Percentiles rank a stretch among this genome's conserved stretches.
Conservation (phyloP, 163 green algal genomes). For the Volvox carteri region DNA sequence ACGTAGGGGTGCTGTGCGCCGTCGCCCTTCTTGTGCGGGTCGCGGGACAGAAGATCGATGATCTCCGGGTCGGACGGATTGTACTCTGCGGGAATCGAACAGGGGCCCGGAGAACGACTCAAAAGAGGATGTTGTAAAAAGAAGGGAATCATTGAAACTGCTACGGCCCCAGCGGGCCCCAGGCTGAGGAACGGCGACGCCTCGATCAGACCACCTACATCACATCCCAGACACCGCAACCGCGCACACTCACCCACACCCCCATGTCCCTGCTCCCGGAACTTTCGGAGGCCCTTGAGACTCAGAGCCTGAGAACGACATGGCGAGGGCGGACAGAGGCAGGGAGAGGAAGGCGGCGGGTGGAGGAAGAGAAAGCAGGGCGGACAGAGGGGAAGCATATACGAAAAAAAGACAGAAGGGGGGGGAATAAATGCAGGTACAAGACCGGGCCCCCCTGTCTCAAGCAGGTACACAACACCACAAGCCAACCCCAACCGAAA, state of each 20-base stretch:
- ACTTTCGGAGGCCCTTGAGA: constrained; percentile 58
- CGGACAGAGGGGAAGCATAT: background rate
- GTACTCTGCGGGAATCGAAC: constrained; percentile 58
- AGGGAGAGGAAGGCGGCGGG: background rate
- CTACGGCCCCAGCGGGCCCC: too few relatives aligned
- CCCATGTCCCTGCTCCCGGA: constrained; percentile 26
- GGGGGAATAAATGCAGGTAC: too few relatives aligned
- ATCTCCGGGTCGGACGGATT: constrained; percentile 74
- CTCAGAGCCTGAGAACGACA: constrained; percentile 62
- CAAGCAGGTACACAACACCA: too few relatives aligned
- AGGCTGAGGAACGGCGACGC: too few relatives aligned
- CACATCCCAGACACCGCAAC: too few relatives aligned
- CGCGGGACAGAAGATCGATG: constrained; percentile 79
- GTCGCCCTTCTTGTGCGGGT: constrained; percentile 59
- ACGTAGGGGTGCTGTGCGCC: constrained; percentile 77
- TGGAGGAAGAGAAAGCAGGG: background rate
- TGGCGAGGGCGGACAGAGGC: background rate
- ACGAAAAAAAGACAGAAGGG: too few relatives aligned
- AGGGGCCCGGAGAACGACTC: background rate
- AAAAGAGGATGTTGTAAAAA: background rate
- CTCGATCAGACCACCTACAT: too few relatives aligned
- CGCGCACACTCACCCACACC: constrained; percentile 32
- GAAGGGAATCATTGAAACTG: too few relatives aligned
- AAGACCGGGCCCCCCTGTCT: too few relatives aligned
- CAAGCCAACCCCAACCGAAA: too few relatives aligned